These are phyloP conservation scores for Beauveria sp. DNA, from an alignment of 2,329 filamentous ascomycete genomes.

Conservation along the genomic window DNA sequence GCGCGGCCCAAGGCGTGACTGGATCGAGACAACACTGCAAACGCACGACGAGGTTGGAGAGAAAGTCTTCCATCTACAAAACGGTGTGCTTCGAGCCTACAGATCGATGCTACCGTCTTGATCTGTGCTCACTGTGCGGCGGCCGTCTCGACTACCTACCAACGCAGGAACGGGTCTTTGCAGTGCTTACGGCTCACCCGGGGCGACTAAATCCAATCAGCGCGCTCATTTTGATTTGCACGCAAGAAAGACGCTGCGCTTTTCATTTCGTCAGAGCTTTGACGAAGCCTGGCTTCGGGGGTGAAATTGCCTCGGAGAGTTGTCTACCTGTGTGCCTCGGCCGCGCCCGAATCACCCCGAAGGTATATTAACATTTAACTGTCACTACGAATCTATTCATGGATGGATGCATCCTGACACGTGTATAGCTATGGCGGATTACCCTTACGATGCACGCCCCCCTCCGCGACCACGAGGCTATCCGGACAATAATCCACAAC, in stretches of 20 bases:
- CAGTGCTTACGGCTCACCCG: neutral
- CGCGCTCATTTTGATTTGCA: neutral
- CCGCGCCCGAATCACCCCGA: neutral
- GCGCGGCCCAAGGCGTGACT: neutral
- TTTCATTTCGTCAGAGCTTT: neutral
- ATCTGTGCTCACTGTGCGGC: neutral
- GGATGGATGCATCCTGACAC: neutral
- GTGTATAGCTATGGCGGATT: conserved; percentile 45
- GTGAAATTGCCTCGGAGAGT: conserved; percentile 4
- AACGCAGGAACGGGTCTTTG: neutral
- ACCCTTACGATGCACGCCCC: conserved; percentile 44
- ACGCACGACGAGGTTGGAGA: neutral
- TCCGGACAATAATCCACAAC: conserved; percentile 55
- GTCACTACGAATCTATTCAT: neutral
- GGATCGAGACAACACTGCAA: neutral
- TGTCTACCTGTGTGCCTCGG: neutral
- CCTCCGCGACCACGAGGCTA: conserved; percentile 40
- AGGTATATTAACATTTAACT: neutral
- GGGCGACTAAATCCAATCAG: neutral
- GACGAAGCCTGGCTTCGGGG: neutral
- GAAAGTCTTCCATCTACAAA: neutral
- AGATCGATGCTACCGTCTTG: neutral
- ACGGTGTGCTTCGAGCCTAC: neutral
- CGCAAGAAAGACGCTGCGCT: neutral
- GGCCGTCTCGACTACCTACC: neutral